Evolutionary conservation across 495 filamentous ascomycete genomes (phyloP), one percentile per base, ranked within the genome.

Genomic region (Penicillium antarcticum): DNA sequence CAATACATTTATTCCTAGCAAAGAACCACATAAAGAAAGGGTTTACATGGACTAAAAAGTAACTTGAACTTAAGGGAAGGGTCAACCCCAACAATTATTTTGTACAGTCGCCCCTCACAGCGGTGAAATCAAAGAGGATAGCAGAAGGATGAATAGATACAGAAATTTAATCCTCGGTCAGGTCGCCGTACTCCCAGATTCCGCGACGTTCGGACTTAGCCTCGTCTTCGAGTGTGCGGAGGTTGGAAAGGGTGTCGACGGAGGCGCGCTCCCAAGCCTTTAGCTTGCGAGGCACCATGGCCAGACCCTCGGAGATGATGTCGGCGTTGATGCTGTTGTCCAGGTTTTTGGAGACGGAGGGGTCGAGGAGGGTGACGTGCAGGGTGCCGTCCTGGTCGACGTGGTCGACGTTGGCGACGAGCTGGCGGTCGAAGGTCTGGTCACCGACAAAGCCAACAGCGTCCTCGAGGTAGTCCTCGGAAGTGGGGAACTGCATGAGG

Each of bases 171-270:
- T 96, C 91, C 73, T 92, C 90, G 13, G 87, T 91, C 66, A 95
- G 74, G 70, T 97, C 95, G 50, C 95, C 95, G 73, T 97, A 97
- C 77, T 97, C 92, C 91, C 91, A 97, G 77, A 96, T 92, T 38
- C 95, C 95, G 46, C 82, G 76, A 49, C 88, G 81, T 53, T 82
- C 82, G 8, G 77, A 67, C 78, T 89, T 94, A 3, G 95, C 94
- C 69, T 84, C 77, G 13, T 78, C 71, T 73, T 96, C 84, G 49
- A 81, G 80, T 60, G 79, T 77, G 52, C 74, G 82, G 49, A 96
- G 76, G 47, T 70, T 63, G 9, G 69, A 81, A 55, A 97, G 69
- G 14, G 88, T 81, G 23, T 87, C 84, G 48, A 77, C 78, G 19
- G 84, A 86, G 7, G 84, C 85, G 33, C 83, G 75, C 75, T 98